These are phyloP conservation scores for Microbotryum intermedium DNA, from an alignment of 1,284 basidiomycete genomes.

Conservation along the genomic window DNA sequence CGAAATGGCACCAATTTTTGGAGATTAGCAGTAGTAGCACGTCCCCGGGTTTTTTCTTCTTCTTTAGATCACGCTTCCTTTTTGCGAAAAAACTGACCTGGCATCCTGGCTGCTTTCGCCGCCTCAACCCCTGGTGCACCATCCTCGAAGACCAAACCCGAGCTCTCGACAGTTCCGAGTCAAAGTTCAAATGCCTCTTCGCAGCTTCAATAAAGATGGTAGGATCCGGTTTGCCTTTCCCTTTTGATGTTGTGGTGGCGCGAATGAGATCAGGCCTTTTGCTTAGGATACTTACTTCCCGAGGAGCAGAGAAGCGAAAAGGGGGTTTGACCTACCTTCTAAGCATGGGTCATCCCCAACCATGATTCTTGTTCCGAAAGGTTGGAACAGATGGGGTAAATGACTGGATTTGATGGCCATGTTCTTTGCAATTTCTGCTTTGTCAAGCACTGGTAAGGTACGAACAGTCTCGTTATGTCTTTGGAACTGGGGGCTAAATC, in stretches of 20 bases:
- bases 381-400: constrained; percentile 25
- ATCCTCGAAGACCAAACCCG: constrained; percentile 33
- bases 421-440: constrained; percentile 14
- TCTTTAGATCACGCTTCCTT: too few species aligned
- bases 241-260: background rate
- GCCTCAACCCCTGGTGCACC: constrained; percentile 32
- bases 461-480: too few species aligned
- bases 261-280: constrained; percentile 1
- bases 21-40: too few species aligned
- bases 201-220: constrained; percentile 34
- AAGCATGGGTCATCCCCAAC: constrained; percentile 11
- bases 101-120: constrained; percentile 31
- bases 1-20: too few species aligned
- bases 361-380: constrained; percentile 20
- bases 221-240: constrained; percentile 27
- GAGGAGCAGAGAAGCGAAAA: too few species aligned
- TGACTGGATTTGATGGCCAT: constrained; percentile 28
- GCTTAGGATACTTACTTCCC: too few species aligned
- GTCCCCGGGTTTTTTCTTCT: too few species aligned
- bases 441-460: too few species aligned
- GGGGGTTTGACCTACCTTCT: constrained; percentile 5
- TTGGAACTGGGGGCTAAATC: too few species aligned
- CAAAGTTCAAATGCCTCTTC: constrained; percentile 19
- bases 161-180: constrained; percentile 9
- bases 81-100: constrained; percentile 21